phyloP scores from a whole-genome alignment of 345 rosid genomes.

The Citropsis articulata region DNA sequence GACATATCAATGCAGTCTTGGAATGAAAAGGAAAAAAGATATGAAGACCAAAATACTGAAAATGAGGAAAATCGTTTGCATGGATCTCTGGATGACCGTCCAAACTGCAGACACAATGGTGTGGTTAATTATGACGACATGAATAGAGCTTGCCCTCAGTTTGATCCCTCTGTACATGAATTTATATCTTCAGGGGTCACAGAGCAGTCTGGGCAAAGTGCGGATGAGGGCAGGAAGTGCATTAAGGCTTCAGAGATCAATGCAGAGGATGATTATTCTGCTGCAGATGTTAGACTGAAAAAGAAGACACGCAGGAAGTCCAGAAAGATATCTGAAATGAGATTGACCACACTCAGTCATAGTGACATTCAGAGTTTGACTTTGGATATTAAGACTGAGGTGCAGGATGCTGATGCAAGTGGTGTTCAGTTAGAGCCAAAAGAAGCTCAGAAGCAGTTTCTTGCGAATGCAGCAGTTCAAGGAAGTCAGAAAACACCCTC shows the following conservation, averaged over 20 bases:
- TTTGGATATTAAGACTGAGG: conserved; percentile 23
- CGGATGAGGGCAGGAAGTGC: conserved; percentile 34
- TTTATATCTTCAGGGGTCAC: conserved; percentile 21
- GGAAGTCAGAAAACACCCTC: conserved; percentile 22
- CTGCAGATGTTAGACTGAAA: conserved; percentile 27
- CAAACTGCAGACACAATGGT: conserved; percentile 2
- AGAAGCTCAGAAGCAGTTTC: conserved; percentile 25
- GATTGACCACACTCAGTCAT: conserved; percentile 34
- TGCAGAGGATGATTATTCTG: conserved; percentile 30
- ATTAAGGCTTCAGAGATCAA: conserved; percentile 32
- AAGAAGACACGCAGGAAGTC: conserved; percentile 66
- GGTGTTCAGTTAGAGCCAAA: conserved; percentile 29
- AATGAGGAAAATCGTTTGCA: conserved; percentile 15
- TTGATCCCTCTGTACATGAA: not conserved
- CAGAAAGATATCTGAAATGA: conserved; percentile 62
- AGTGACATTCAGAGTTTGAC: conserved; percentile 25
- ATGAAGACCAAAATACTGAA: conserved; percentile 21
- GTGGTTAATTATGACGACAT: not conserved
- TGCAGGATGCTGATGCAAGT: conserved; percentile 25
- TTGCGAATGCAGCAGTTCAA: conserved; percentile 10
- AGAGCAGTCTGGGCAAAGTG: conserved; percentile 27
- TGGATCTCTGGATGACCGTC: conserved; percentile 9
- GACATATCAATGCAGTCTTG: conserved; percentile 20
- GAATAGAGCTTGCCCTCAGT: not conserved
- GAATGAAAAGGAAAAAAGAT: conserved; percentile 18